Evolutionary conservation across 1,284 basidiomycete species (phyloP).

Genomic region (Ceratobasidium sp.): DNA sequence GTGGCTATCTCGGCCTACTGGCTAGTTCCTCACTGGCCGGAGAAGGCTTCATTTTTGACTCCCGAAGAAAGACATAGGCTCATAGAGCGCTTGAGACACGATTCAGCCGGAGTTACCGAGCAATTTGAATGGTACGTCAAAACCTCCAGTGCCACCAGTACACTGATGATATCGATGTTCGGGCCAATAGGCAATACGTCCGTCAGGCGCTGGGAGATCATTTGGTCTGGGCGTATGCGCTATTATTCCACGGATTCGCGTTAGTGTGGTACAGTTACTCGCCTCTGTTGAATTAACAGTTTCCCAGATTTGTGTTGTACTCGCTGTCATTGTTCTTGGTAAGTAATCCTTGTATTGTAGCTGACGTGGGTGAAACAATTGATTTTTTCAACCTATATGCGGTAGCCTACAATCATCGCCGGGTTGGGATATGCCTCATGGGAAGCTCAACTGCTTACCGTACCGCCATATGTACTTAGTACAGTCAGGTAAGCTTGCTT

Average conservation of each 20-base stretch:
- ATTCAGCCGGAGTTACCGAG: slow-evolving; percentile 57
- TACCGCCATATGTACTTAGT: slow-evolving; percentile 64
- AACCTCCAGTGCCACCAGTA: slow-evolving; percentile 28
- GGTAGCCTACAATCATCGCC: slow-evolving; percentile 65
- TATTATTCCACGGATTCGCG: slow-evolving; percentile 71
- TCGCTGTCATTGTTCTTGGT: slow-evolving; percentile 63
- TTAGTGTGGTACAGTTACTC: slow-evolving; percentile 42
- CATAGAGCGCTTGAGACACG: slow-evolving; percentile 51
- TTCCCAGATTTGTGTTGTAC: slow-evolving; percentile 56
- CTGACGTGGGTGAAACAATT: neutral
- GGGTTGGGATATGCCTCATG: slow-evolving; percentile 63
- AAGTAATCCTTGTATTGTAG: slow-evolving; percentile 39
- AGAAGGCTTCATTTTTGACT: slow-evolving; percentile 50
- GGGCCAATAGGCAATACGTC: slow-evolving; percentile 60
- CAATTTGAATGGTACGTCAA: slow-evolving; percentile 46
- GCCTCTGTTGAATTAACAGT: slow-evolving; percentile 39
- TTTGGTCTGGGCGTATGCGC: slow-evolving; percentile 67
- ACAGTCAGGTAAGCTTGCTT: slow-evolving; percentile 46
- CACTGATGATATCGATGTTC: neutral
- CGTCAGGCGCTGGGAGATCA: slow-evolving; percentile 63
- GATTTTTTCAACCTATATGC: slow-evolving; percentile 12
- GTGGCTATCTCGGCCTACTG: slow-evolving; percentile 60
- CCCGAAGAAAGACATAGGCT: neutral
- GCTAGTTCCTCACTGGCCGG: slow-evolving; percentile 64
- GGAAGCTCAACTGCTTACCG: slow-evolving; percentile 68